These are phyloP conservation scores for Pterothamnion heteromorphum DNA, from an alignment of 31 red algal genomes.

Conservation along the genomic window DNA sequence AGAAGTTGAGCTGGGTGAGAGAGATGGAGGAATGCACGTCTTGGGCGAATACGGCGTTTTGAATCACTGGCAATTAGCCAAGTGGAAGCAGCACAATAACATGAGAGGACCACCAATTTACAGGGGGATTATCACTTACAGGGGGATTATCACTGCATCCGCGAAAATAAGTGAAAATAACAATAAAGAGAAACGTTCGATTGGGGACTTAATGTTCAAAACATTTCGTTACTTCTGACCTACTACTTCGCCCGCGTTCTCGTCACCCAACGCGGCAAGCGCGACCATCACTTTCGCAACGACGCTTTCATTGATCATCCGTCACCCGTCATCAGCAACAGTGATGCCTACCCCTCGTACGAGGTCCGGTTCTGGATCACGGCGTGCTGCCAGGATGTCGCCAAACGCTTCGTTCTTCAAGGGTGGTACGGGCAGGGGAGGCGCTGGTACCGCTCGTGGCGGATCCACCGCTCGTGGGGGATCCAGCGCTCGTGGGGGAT, in stretches of 20 bases:
- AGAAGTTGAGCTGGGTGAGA: background rate
- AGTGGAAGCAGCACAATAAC: background rate
- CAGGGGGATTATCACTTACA: too few relatives aligned
- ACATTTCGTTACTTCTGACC: background rate
- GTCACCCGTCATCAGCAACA: background rate
- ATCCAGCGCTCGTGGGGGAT: background rate
- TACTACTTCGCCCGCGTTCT: background rate
- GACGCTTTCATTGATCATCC: background rate
- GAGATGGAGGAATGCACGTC: background rate
- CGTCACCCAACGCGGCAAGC: background rate
- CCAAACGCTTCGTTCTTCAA: background rate
- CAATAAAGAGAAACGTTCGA: background rate
- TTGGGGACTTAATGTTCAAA: background rate
- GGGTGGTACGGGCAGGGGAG: too few relatives aligned
- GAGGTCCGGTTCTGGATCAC: background rate
- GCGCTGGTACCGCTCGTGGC: too few relatives aligned
- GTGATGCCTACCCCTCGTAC: background rate
- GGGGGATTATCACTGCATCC: background rate
- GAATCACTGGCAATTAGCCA: background rate
- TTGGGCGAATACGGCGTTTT: background rate
- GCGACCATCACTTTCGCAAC: background rate
- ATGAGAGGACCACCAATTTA: background rate
- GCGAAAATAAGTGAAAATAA: background rate
- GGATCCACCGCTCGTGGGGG: too few relatives aligned
- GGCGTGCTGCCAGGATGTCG: background rate